A percentile compares a stretch with the other conserved stretches of the same genome.
Evolutionary conservation across 805 yeast species (phyloP).

Genomic region (Cyberlindnera japonica): DNA sequence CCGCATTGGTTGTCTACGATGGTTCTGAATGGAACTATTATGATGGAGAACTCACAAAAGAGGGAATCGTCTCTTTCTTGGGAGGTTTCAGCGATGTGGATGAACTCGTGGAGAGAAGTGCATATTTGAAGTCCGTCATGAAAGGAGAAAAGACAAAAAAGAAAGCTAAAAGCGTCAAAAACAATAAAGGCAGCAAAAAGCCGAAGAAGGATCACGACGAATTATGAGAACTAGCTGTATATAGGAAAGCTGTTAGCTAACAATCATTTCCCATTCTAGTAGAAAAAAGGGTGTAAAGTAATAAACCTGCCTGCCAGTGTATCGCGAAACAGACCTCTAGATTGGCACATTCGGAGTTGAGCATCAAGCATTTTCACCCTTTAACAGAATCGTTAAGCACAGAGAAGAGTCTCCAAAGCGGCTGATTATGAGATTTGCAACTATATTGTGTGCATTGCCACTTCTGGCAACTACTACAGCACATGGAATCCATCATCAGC

Average conservation of each 20-base stretch:
- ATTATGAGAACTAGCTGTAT: no score
- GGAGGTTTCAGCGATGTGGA: slow-evolving; percentile 27
- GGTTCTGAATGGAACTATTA: slow-evolving; percentile 3
- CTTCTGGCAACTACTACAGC: background rate
- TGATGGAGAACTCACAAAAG: slow-evolving; percentile 27
- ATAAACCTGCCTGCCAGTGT: background rate
- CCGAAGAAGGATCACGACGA: slow-evolving; percentile 15
- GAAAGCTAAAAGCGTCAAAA: slow-evolving; percentile 4
- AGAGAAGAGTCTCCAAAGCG: no score
- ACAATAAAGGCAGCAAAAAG: slow-evolving; percentile 1
- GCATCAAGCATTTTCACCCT: no score
- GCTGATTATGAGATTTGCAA: background rate
- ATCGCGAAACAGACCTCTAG: background rate
- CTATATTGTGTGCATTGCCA: background rate
- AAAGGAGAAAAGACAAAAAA: slow-evolving; percentile 24
- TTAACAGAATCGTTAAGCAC: no score
- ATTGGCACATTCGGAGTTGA: no score
- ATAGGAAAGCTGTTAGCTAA: no score
- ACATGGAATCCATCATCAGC: slow-evolving; percentile 1
- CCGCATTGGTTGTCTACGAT: slow-evolving; percentile 11
- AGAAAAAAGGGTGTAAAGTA: no score
- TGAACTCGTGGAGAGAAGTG: slow-evolving; percentile 10
- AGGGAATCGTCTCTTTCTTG: slow-evolving; percentile 31
- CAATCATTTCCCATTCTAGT: no score
- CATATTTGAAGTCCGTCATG: slow-evolving; percentile 21